These are phyloP conservation scores for Aspergillus caelatus DNA, from an alignment of 2,329 filamentous ascomycete genomes.

Conservation along the genomic window DNA sequence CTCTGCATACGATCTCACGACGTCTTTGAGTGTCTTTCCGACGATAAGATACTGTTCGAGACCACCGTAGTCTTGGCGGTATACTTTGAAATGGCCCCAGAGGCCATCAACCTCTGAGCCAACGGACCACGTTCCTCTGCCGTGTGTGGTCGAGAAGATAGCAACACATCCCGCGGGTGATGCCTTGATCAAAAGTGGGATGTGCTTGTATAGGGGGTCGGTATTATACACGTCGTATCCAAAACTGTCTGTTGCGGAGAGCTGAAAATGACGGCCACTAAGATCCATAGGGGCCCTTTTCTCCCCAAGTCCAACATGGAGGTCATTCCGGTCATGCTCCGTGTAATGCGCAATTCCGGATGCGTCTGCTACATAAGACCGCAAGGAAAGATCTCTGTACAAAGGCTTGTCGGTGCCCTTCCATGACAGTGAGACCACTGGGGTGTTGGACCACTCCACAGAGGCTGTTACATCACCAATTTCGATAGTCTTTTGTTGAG, in stretches of 20 bases:
- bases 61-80: conserved; percentile 71
- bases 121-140: conserved; percentile 65
- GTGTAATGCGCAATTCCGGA: conserved; percentile 67
- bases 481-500: conserved; percentile 47
- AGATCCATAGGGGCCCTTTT: conserved; percentile 75
- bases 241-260: conserved; percentile 72
- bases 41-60: conserved; percentile 72
- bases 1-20: conserved; percentile 67
- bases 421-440: conserved; percentile 61
- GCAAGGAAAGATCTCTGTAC: conserved; percentile 64
- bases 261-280: conserved; percentile 64
- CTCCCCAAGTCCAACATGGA: conserved; percentile 72
- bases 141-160: conserved; percentile 69
- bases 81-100: conserved; percentile 75
- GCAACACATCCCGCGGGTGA: conserved; percentile 66
- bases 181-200: conserved; percentile 71
- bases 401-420: conserved; percentile 55
- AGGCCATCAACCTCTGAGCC: conserved; percentile 75
- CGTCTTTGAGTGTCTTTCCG: conserved; percentile 66
- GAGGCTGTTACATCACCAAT: conserved; percentile 55
- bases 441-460: conserved; percentile 62
- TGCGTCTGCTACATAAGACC: conserved; percentile 67
- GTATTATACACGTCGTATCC: conserved; percentile 72
- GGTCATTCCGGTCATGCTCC: conserved; percentile 61
- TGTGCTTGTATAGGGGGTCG: conserved; percentile 76